phyloP scores from a whole-genome alignment of 331 rosid genomes.

The Pyracantha coccinea region DNA sequence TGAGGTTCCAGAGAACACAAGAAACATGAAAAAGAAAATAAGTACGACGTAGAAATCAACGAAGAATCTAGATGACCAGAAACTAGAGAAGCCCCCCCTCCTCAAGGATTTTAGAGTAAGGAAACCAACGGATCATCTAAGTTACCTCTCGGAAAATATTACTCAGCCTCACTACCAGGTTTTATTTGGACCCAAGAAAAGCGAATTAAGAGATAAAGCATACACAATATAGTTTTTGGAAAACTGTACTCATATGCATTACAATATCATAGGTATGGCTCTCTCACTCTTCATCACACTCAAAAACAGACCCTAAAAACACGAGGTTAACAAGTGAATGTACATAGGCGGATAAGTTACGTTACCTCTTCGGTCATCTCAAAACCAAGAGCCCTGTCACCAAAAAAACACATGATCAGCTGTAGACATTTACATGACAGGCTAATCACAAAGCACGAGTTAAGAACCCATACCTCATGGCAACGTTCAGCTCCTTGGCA shows the following conservation, averaged over 20 bases:
- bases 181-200: background rate
- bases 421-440: background rate
- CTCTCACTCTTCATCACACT: background rate
- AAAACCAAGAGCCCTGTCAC: slow-evolving; percentile 92
- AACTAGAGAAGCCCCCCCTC: background rate
- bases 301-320: background rate
- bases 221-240: background rate
- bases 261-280: background rate
- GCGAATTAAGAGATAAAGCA: background rate
- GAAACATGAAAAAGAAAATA: background rate
- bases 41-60: background rate
- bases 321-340: background rate
- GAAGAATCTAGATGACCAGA: background rate
- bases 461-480: slow-evolving; percentile 67
- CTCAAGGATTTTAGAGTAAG: background rate
- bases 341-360: background rate
- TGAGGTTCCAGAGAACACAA: background rate
- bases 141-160: background rate
- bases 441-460: background rate
- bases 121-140: too few relatives aligned
- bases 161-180: background rate
- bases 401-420: slow-evolving; percentile 1
- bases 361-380: slow-evolving; percentile 98
- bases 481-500: slow-evolving; percentile 90
- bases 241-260: background rate